phyloP scores from a whole-genome alignment of 164 flowering plant species.

The Saururus chinensis region DNA sequence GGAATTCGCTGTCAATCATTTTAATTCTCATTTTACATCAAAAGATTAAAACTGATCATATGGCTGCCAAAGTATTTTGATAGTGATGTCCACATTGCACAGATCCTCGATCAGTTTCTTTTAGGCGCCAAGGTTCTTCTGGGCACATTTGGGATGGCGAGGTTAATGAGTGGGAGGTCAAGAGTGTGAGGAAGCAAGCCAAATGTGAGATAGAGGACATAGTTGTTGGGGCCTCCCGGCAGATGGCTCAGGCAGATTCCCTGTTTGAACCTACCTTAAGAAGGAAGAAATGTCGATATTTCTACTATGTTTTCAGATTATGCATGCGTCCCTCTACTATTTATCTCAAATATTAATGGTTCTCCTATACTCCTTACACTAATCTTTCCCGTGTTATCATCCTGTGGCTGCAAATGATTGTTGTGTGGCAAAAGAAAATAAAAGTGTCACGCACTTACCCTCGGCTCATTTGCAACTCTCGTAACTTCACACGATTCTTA shows the following conservation, averaged over 20 bases:
- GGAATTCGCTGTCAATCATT: no score
- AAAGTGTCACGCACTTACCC: no score
- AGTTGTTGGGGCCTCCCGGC: background rate
- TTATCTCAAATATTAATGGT: no score
- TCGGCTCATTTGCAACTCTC: no score
- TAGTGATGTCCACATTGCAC: slow-evolving; percentile 36
- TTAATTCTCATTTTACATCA: no score
- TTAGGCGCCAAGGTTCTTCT: slow-evolving; percentile 74
- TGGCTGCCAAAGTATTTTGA: background rate
- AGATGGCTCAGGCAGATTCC: background rate
- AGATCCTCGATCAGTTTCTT: slow-evolving; percentile 60
- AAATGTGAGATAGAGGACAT: background rate
- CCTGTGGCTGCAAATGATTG: no score
- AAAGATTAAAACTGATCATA: background rate
- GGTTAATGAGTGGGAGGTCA: slow-evolving; percentile 15
- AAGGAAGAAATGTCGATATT: background rate
- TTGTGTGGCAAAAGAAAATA: no score
- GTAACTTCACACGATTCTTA: no score
- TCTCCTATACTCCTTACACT: no score
- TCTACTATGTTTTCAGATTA: background rate
- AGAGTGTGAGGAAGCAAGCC: slow-evolving; percentile 5
- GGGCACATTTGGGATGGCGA: slow-evolving; percentile 74
- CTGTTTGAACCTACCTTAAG: background rate
- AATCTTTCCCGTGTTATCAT: no score
- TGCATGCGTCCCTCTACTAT: background rate